Evolutionary conservation across 2,329 filamentous ascomycete genomes (phyloP).

Genomic region (Trichoderma harzianum): DNA sequence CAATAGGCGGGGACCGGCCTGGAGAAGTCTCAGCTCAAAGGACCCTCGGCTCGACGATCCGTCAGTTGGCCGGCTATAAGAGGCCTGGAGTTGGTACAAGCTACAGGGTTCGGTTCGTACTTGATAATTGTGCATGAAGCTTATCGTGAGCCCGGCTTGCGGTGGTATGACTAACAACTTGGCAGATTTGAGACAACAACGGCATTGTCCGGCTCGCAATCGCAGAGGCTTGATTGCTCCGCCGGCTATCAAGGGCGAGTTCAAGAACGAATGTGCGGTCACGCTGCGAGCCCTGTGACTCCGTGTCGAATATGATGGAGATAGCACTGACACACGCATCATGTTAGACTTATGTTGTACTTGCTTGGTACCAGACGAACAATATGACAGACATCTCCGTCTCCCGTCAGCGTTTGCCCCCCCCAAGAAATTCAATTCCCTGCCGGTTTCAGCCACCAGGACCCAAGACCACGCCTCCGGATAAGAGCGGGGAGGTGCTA

Average conservation of each 20-base stretch:
- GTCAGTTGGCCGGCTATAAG: not conserved
- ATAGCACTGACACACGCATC: constrained; percentile 3
- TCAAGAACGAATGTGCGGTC: not conserved
- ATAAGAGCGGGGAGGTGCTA: constrained; percentile 2
- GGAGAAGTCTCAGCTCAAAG: not conserved
- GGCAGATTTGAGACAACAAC: not conserved
- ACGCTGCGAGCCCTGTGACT: not conserved
- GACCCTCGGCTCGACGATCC: not conserved
- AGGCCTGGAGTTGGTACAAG: not conserved
- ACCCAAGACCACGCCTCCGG: constrained; percentile 8
- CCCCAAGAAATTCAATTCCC: not conserved
- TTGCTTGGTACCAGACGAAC: not conserved
- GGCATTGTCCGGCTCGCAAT: not conserved
- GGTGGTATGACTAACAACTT: not conserved
- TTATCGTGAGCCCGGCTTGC: not conserved
- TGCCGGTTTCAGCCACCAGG: not conserved
- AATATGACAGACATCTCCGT: not conserved
- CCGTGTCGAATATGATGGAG: not conserved
- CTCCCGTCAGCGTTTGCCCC: not conserved
- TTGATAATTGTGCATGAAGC: not conserved
- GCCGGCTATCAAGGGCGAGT: not conserved
- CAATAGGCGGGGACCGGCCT: not conserved
- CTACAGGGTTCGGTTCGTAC: not conserved
- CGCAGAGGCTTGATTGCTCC: not conserved
- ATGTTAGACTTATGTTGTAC: not conserved